phyloP scores from a whole-genome alignment of 2,329 filamentous ascomycete species.

The Ascochyta koolunga region DNA sequence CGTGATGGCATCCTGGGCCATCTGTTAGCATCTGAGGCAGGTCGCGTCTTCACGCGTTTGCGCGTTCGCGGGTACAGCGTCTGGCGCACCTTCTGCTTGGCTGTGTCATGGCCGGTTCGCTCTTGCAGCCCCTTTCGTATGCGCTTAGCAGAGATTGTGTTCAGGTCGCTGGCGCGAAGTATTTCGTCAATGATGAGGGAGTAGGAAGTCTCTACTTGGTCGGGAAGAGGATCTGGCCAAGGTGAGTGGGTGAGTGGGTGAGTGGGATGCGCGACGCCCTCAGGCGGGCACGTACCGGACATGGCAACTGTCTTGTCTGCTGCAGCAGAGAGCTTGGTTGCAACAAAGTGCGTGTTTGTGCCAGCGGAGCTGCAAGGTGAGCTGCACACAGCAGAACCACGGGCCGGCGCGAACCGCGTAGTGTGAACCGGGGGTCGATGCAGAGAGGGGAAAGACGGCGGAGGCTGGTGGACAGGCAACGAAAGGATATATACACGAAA shows the following conservation, averaged over 20 bases:
- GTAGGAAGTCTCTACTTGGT: slow-evolving; percentile 58
- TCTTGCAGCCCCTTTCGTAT: slow-evolving; percentile 69
- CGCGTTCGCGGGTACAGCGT: slow-evolving; percentile 10
- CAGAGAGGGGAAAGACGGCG: not conserved
- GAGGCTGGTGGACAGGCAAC: not conserved
- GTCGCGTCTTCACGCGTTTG: too few species aligned
- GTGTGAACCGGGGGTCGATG: slow-evolving; percentile 6
- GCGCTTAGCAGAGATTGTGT: slow-evolving; percentile 68
- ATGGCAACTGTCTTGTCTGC: slow-evolving; percentile 28
- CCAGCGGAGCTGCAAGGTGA: slow-evolving; percentile 10
- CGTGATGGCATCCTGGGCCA: slow-evolving; percentile 51
- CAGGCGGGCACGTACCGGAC: slow-evolving; percentile 32
- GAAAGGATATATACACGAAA: slow-evolving; percentile 8
- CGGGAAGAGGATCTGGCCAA: slow-evolving; percentile 48
- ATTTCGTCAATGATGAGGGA: slow-evolving; percentile 68
- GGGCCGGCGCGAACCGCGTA: slow-evolving; percentile 17
- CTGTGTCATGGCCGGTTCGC: slow-evolving; percentile 65
- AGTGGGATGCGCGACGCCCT: slow-evolving; percentile 2
- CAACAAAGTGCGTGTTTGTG: not conserved
- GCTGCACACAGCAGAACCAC: slow-evolving; percentile 10
- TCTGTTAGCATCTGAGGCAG: slow-evolving; percentile 19
- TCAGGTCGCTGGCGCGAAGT: slow-evolving; percentile 64
- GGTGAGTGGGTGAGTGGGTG: slow-evolving; percentile 26
- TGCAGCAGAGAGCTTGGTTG: not conserved
- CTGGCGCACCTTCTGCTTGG: slow-evolving; percentile 62